Evolutionary conservation across 352 stramenopile genomes (phyloP).

Genomic region (Saprolegnia diclina): DNA sequence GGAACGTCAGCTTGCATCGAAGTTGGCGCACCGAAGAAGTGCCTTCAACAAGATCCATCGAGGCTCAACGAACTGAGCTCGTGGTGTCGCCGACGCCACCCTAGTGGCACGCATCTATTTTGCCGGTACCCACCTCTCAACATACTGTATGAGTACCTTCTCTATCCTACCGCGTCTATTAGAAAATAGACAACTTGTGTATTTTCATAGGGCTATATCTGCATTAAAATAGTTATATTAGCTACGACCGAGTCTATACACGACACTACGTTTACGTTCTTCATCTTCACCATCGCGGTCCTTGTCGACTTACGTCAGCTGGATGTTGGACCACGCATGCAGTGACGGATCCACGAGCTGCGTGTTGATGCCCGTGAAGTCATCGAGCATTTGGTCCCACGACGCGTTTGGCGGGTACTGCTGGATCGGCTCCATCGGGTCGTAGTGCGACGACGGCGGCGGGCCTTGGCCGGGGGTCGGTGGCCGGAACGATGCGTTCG

Average conservation of each 20-base stretch:
- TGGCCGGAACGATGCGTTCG: conserved; percentile 26
- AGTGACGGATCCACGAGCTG: conserved; percentile 47
- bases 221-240: conserved; percentile 24
- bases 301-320: conserved; percentile 44
- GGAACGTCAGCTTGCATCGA: too few relatives aligned
- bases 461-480: not conserved
- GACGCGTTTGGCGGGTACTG: conserved; percentile 27
- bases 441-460: conserved; percentile 9
- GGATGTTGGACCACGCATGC: conserved; percentile 64
- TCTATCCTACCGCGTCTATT: too few relatives aligned
- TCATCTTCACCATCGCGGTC: not conserved
- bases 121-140: too few relatives aligned
- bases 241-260: conserved; percentile 6
- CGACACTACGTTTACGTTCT: conserved; percentile 3
- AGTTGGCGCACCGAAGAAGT: too few relatives aligned
- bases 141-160: too few relatives aligned
- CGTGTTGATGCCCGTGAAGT: conserved; percentile 46
- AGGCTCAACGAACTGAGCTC: too few relatives aligned
- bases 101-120: too few relatives aligned
- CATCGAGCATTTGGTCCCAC: conserved; percentile 74
- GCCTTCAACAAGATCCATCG: too few relatives aligned
- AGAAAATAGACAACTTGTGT: too few relatives aligned
- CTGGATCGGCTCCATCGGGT: conserved; percentile 18
- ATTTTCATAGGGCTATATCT: not conserved
- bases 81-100: too few relatives aligned